phyloP scores from a whole-genome alignment of 805 yeast species.

The Candida tallmaniae region DNA sequence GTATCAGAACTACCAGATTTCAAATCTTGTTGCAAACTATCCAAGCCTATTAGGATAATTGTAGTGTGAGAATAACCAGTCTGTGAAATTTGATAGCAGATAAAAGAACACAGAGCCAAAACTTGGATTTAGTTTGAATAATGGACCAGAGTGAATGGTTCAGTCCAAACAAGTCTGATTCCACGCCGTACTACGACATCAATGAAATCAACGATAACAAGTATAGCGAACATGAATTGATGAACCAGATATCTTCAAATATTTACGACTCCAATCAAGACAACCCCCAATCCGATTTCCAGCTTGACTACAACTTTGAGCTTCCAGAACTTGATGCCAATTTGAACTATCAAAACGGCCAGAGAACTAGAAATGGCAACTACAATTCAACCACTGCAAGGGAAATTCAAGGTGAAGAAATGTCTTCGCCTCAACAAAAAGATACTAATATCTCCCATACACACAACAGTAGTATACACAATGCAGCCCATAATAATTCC shows the following conservation, averaged over 20 bases:
- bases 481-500: slow-evolving; percentile 1
- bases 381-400: too few species aligned
- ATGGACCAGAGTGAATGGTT: slow-evolving; percentile 14
- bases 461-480: too few species aligned
- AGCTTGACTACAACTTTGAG: slow-evolving; percentile 9
- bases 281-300: slow-evolving; percentile 4
- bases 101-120: too few species aligned
- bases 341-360: slow-evolving; percentile 1
- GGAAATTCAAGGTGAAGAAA: too few species aligned
- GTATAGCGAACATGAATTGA: slow-evolving; percentile 18
- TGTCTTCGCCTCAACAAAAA: background rate
- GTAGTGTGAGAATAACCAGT: too few species aligned
- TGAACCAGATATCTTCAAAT: slow-evolving; percentile 27
- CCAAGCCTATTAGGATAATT: too few species aligned
- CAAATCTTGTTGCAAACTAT: too few species aligned
- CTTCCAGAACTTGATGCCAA: slow-evolving; percentile 4
- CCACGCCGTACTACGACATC: slow-evolving; percentile 14
- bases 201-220: slow-evolving; percentile 11
- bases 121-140: too few species aligned
- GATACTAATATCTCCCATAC: background rate
- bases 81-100: too few species aligned
- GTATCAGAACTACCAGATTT: too few species aligned
- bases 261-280: slow-evolving; percentile 18
- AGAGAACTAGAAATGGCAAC: too few species aligned
- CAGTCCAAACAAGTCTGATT: slow-evolving; percentile 11